A percentile compares a stretch with the other conserved stretches of the same genome.
Evolutionary conservation across 495 filamentous ascomycete species (phyloP).

Genomic region (Neurospora hispaniola): DNA sequence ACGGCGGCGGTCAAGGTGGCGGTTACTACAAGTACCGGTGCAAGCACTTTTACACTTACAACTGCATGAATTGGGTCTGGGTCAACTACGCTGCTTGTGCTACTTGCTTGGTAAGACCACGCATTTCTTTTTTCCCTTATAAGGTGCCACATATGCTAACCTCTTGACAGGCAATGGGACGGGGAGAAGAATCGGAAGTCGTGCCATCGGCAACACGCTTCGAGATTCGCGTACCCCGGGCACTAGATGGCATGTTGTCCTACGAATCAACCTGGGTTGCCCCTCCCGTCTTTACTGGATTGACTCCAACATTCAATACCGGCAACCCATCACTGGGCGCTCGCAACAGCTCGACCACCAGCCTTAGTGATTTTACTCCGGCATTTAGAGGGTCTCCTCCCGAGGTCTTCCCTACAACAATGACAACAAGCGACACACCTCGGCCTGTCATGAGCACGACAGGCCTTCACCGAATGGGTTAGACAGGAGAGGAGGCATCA

Average conservation of each 20-base stretch:
- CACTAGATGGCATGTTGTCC: conserved; percentile 30
- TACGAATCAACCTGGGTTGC: neutral
- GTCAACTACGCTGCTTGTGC: conserved; percentile 48
- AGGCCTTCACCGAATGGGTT: conserved; percentile 1
- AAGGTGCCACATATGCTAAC: neutral
- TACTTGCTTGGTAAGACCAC: conserved; percentile 41
- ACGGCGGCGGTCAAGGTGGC: conserved; percentile 21
- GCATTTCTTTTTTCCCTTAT: neutral
- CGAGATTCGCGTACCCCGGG: conserved; percentile 31
- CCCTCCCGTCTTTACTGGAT: neutral
- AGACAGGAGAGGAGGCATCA: neutral
- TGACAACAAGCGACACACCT: conserved; percentile 29
- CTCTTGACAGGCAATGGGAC: conserved; percentile 32
- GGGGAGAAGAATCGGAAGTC: conserved; percentile 28
- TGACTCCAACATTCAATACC: neutral
- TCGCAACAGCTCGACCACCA: conserved; percentile 3
- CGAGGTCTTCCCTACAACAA: conserved; percentile 13
- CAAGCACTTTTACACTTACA: conserved; percentile 48
- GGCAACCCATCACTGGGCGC: neutral
- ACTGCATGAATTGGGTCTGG: conserved; percentile 53
- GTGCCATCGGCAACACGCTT: conserved; percentile 6
- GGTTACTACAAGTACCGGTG: conserved; percentile 52
- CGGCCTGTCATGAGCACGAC: conserved; percentile 13
- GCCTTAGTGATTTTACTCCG: neutral
- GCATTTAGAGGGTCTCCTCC: neutral